phyloP scores from a whole-genome alignment of 768 basidiomycete genomes.

The Guyanaporus albipodus region DNA sequence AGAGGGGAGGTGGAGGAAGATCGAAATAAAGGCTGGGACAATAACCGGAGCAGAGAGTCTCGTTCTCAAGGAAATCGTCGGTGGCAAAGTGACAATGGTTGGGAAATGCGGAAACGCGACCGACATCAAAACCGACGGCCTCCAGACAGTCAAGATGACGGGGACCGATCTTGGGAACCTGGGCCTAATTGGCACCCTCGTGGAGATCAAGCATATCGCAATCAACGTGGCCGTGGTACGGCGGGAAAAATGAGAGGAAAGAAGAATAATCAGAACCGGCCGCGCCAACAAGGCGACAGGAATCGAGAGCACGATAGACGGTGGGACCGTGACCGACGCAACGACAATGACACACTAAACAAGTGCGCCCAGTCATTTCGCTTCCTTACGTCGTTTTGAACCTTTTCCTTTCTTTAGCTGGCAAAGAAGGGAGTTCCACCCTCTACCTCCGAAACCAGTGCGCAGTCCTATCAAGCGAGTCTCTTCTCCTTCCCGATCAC shows the following conservation, averaged over 20 bases:
- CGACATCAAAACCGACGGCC: constrained; percentile 39
- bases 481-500: constrained; percentile 47
- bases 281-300: constrained; percentile 29
- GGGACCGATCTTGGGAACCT: constrained; percentile 70
- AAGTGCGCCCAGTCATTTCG: constrained; percentile 49
- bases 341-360: constrained; percentile 66
- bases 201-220: constrained; percentile 37
- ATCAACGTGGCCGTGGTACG: constrained; percentile 36
- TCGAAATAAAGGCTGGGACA: constrained; percentile 34
- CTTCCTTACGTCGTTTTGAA: constrained; percentile 4
- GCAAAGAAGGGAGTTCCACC: constrained; percentile 55
- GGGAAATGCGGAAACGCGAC: constrained; percentile 49
- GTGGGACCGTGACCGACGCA: constrained; percentile 41
- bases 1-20: constrained; percentile 37
- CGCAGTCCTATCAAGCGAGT: constrained; percentile 37
- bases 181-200: constrained; percentile 62
- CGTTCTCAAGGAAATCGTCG: constrained; percentile 29
- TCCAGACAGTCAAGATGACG: constrained; percentile 26
- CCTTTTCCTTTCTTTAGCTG: constrained; percentile 43
- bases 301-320: constrained; percentile 26
- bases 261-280: constrained; percentile 34
- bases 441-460: constrained; percentile 37
- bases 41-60: constrained; percentile 37
- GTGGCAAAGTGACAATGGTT: constrained; percentile 41
- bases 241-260: constrained; percentile 35